Evolutionary conservation across 2,329 filamentous ascomycete species (phyloP).

Genomic region (Microthyrium microscopicum): DNA sequence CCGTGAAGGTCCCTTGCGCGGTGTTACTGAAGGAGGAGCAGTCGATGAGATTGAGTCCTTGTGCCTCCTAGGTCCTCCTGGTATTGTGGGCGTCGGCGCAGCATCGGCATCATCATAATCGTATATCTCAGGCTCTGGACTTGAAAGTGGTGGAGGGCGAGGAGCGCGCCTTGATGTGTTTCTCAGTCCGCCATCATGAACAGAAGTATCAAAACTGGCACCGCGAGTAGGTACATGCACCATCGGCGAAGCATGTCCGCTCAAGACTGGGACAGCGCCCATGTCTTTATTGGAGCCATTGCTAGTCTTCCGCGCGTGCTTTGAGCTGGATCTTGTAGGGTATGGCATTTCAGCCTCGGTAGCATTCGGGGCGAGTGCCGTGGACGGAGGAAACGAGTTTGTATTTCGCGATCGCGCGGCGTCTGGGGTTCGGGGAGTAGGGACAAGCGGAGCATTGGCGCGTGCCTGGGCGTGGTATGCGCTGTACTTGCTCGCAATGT

Average conservation of each 20-base stretch:
- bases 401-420: constrained; percentile 47
- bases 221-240: constrained; percentile 44
- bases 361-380: constrained; percentile 18
- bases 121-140: constrained; percentile 20
- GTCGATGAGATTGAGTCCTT: constrained; percentile 19
- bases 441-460: constrained; percentile 17
- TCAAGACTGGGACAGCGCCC: constrained; percentile 18
- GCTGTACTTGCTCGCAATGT: constrained; percentile 23
- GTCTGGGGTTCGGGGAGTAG: constrained; percentile 58
- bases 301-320: constrained; percentile 42
- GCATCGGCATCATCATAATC: constrained; percentile 52
- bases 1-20: constrained; percentile 16
- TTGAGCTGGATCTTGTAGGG: constrained; percentile 15
- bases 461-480: constrained; percentile 13
- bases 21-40: constrained; percentile 14
- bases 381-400: constrained; percentile 16
- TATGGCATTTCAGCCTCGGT: constrained; percentile 11
- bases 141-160: constrained; percentile 6
- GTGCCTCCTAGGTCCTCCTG: constrained; percentile 53
- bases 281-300: constrained; percentile 49
- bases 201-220: constrained; percentile 49
- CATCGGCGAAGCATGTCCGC: constrained; percentile 40
- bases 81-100: constrained; percentile 72
- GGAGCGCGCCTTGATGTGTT: constrained; percentile 17
- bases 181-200: constrained; percentile 10